These are phyloP conservation scores for Tritrichomonas musculus DNA, from an alignment of 208 protist genomes.

Conservation along the genomic window DNA sequence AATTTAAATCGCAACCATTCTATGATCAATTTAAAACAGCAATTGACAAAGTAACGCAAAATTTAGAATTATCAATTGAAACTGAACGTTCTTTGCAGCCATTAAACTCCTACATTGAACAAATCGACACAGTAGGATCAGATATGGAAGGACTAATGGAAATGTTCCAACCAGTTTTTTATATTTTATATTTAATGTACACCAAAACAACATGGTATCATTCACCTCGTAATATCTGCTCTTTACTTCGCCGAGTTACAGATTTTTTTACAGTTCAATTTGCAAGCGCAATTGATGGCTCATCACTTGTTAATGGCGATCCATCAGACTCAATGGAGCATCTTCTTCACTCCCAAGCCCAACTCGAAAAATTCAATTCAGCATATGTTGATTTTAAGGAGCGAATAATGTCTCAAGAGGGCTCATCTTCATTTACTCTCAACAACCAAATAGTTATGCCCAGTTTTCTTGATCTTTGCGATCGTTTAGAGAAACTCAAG, in stretches of 20 bases:
- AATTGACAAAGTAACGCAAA: neutral
- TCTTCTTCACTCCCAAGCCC: neutral
- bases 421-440: neutral
- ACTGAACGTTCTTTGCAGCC: neutral
- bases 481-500: neutral
- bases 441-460: slow-evolving; percentile 26
- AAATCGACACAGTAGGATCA: neutral
- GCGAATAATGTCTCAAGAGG: neutral
- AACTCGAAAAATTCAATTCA: neutral
- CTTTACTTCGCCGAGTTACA: neutral
- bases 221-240: neutral
- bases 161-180: neutral
- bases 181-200: slow-evolving; percentile 25
- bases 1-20: neutral
- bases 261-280: slow-evolving; percentile 17
- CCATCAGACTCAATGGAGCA: neutral
- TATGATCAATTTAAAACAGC: neutral
- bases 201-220: neutral
- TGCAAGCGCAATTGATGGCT: slow-evolving; percentile 10
- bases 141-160: neutral
- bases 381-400: neutral
- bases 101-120: neutral
- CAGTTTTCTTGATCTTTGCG: neutral
- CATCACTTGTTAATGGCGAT: neutral
- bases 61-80: neutral